phyloP scores from a whole-genome alignment of 306 rosid species.

The barrel medic (Medicago truncatula) region MtrunA17r5.0-ANR NC_053043.1:39248001-39248500 shows the following conservation, averaged over 20 bases:
- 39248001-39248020: slow-evolving; percentile 27
- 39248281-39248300: slow-evolving; percentile 28
- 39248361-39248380: slow-evolving; percentile 91
- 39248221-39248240: slow-evolving; percentile 94
- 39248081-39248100: slow-evolving; percentile 29
- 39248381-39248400: slow-evolving; percentile 84
- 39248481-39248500: neutral
- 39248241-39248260: slow-evolving; percentile 48
- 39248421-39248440: slow-evolving; percentile 89
- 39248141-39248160: slow-evolving; percentile 98
- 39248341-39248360: slow-evolving; percentile 71
- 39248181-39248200: slow-evolving; percentile 81
- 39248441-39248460: neutral
- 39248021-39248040: slow-evolving; percentile 19
- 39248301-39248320: slow-evolving; percentile 68
- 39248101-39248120: slow-evolving; percentile 36
- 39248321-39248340: slow-evolving; percentile 75
- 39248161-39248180: slow-evolving; percentile 95
- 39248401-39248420: slow-evolving; percentile 87
- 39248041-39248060: slow-evolving; percentile 23
- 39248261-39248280: slow-evolving; percentile 18
- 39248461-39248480: slow-evolving; percentile 16
- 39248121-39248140: slow-evolving; percentile 80
- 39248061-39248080: slow-evolving; percentile 32
- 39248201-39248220: slow-evolving; percentile 82